Percentiles rank a stretch among this genome's conserved stretches.
These are phyloP conservation scores for Rhizopus arrhizus DNA, from an alignment of 371 early-diverging fungal species.

Conservation along the genomic window DNA sequence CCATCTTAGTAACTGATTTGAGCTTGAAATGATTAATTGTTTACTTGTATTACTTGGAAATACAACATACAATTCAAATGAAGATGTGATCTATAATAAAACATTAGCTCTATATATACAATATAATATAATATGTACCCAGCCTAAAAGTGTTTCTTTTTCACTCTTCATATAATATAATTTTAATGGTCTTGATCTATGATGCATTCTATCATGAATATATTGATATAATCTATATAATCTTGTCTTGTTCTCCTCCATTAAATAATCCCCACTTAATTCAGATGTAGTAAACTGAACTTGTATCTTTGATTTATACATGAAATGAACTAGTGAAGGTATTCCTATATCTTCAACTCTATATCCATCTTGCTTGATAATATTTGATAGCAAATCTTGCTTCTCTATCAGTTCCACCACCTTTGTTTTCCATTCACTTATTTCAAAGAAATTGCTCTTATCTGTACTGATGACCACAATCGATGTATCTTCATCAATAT, in stretches of 20 bases:
- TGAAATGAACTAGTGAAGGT: constrained; percentile 73
- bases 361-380: constrained; percentile 39
- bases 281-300: constrained; percentile 74
- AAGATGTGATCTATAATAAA: constrained; percentile 58
- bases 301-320: constrained; percentile 69
- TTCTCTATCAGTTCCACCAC: constrained; percentile 58
- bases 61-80: constrained; percentile 74
- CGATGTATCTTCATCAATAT: constrained; percentile 69
- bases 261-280: constrained; percentile 53
- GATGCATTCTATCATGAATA: constrained; percentile 68
- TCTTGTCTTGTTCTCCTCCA: constrained; percentile 43
- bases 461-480: constrained; percentile 79
- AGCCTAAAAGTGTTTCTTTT: constrained; percentile 70
- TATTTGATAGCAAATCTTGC: constrained; percentile 24
- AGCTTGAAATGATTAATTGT: constrained; percentile 61
- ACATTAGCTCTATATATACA: background rate
- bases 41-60: constrained; percentile 74
- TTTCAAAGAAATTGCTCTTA: constrained; percentile 81
- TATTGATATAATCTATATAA: constrained; percentile 68
- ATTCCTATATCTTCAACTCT: constrained; percentile 64
- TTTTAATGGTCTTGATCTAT: constrained; percentile 58
- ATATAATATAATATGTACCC: constrained; percentile 56
- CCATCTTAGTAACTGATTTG: constrained; percentile 72
- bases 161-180: constrained; percentile 61
- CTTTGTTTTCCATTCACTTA: constrained; percentile 69